Percentiles rank a stretch among this genome's conserved stretches.
Conservation (phyloP, 768 basidiomycete genomes). For the Chiua virens region DNA sequence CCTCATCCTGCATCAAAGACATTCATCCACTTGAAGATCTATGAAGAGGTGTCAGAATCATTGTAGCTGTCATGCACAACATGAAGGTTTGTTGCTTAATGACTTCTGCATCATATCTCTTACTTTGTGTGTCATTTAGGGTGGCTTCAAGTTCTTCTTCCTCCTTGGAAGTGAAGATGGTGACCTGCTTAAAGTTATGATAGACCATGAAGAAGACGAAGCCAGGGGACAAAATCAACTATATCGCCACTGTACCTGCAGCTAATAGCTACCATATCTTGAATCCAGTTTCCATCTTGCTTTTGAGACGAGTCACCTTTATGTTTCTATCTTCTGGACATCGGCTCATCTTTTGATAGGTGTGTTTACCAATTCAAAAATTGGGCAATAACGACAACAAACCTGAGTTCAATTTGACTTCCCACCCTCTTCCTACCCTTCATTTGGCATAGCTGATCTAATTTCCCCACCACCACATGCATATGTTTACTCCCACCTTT, state of each 20-base stretch:
- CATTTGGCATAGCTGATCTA: slow-evolving; percentile 80
- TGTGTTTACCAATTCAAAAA: slow-evolving; percentile 96
- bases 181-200: slow-evolving; percentile 96
- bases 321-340: slow-evolving; percentile 1
- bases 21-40: slow-evolving; percentile 88
- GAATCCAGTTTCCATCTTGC: slow-evolving; percentile 98
- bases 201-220: slow-evolving; percentile 97
- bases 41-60: slow-evolving; percentile 84
- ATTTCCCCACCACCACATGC: slow-evolving; percentile 64
- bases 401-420: slow-evolving; percentile 84
- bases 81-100: slow-evolving; percentile 74
- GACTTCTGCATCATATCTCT: slow-evolving; percentile 3
- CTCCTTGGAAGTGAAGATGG: slow-evolving; percentile 98
- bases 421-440: no score
- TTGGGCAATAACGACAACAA: slow-evolving; percentile 97
- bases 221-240: slow-evolving; percentile 93
- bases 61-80: slow-evolving; percentile 97
- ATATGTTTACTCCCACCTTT: slow-evolving; percentile 84
- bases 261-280: slow-evolving; percentile 92
- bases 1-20: slow-evolving; percentile 89
- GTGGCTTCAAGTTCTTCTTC: slow-evolving; percentile 99
- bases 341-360: slow-evolving; percentile 41
- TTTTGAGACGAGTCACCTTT: slow-evolving; percentile 75
- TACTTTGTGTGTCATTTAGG: slow-evolving; percentile 45
- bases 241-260: slow-evolving; percentile 97